Conservation (phyloP, 2,329 filamentous ascomycete genomes). For the Xylaria sp. region DNA sequence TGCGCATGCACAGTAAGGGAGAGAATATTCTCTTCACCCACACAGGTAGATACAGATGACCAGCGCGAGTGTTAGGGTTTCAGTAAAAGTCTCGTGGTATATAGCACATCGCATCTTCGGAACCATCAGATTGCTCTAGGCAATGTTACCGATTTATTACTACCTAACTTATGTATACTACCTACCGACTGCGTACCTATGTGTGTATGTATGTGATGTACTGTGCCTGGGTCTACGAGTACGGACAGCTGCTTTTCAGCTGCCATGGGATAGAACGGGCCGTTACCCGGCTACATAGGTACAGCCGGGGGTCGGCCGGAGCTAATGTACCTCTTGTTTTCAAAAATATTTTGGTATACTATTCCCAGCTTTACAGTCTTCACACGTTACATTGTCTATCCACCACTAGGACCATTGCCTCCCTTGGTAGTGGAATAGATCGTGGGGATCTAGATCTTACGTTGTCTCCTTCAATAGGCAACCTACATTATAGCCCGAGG, state of each 20-base stretch:
- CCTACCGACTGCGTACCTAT: too few relatives aligned
- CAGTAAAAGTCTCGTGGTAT: conserved; percentile 25
- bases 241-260: conserved; percentile 15
- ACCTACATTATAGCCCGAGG: not conserved
- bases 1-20: not conserved
- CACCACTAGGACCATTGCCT: not conserved
- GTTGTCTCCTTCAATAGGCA: conserved; percentile 8
- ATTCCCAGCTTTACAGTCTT: too few relatives aligned
- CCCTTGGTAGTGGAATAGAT: conserved; percentile 3
- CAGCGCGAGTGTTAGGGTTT: conserved; percentile 12
- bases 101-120: conserved; percentile 18
- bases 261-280: conserved; percentile 9
- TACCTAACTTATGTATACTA: too few relatives aligned
- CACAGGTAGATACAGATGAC: not conserved
- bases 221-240: not conserved
- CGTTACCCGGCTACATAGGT: not conserved
- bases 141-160: conserved; percentile 12
- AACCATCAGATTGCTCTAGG: conserved; percentile 6
- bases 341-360: too few relatives aligned
- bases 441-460: conserved; percentile 9
- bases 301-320: too few relatives aligned
- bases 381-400: not conserved
- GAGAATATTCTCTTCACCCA: conserved; percentile 1
- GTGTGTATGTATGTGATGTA: too few relatives aligned
- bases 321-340: too few relatives aligned